Evolutionary conservation across 1,139 yeast species (phyloP), one percentile per base, ranked within the genome.

Genomic region (Candida sp.): DNA sequence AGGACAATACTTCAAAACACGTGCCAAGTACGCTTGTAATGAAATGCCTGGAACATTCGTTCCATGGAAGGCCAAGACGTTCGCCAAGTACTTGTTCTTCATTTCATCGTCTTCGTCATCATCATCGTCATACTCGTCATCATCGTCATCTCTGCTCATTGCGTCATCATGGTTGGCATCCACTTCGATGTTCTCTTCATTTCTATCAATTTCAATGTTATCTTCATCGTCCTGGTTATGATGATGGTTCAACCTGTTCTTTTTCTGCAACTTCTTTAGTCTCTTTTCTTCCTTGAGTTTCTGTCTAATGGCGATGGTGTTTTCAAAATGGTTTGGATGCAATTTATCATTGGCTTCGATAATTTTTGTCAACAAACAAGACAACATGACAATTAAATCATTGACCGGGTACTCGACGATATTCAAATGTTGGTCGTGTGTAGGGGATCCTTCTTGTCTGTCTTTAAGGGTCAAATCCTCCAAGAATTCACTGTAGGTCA

Each of bases 1-100:
- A 0, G 99, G 99, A 69, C 99, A 94, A 70, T 94, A 96, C 69
- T 93, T 94, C 65, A 94, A 81, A 31, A 94, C 96, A 63, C 99
- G 84, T 39, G 92, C 83, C 53, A 94, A 78, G 67, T 94, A 94
- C 17, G 97, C 96, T 63, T 91, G 93, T 47, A 96, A 78, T 7
- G 94, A 85, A 50, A 94, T 94, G 9, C 96, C 97, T 1, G 99
- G 99, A 12, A 94, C 86, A 65, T 93, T 96, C 48, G 97, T 85
- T 22, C 99, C 99, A 66, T 92, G 98, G 67, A 94, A 94, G 44
- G 98, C 96, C 54, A 93, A 72, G 3, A 94, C 93, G 61, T 86
- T 88, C 11, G 90, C 88, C 45, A 84, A 77, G 63, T 84, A 86
- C 60, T 80, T 78, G 62, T 83, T 80, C 66, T 69, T 79, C 72